Conservation (phyloP, 345 rosid species). For the Nasturtium officinale region DNA sequence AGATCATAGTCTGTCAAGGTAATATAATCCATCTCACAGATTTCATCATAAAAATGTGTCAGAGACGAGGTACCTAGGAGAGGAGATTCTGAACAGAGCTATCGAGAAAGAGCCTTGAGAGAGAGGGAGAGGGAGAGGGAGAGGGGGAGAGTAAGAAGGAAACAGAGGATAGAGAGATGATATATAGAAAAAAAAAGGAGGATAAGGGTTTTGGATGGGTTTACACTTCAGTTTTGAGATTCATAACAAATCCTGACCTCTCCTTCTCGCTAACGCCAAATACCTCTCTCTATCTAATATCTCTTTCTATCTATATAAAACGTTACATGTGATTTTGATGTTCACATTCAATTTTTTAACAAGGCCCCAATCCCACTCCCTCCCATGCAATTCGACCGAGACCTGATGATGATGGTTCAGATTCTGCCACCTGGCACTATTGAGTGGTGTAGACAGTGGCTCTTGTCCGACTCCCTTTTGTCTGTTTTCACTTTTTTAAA, state of each 20-base stretch:
- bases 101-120: not conserved
- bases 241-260: conserved; percentile 40
- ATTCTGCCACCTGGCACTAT: conserved; percentile 29
- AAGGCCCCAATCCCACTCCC: conserved; percentile 23
- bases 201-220: conserved; percentile 44
- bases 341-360: conserved; percentile 21
- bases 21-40: too few species aligned
- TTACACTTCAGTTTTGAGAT: conserved; percentile 18
- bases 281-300: conserved; percentile 9
- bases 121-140: too few species aligned
- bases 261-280: conserved; percentile 44
- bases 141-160: too few species aligned
- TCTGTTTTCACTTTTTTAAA: conserved; percentile 23
- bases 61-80: conserved; percentile 14
- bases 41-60: not conserved
- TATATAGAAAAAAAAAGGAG: conserved; percentile 53
- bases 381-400: conserved; percentile 42
- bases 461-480: conserved; percentile 38
- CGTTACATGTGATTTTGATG: conserved; percentile 39
- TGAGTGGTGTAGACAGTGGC: conserved; percentile 33
- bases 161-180: conserved; percentile 12
- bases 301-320: conserved; percentile 3
- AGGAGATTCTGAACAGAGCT: conserved; percentile 31
- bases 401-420: conserved; percentile 14
- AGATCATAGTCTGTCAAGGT: conserved; percentile 1